Evolutionary conservation across 306 rosid species (phyloP).

Genomic region (Luffa acutangula): DNA sequence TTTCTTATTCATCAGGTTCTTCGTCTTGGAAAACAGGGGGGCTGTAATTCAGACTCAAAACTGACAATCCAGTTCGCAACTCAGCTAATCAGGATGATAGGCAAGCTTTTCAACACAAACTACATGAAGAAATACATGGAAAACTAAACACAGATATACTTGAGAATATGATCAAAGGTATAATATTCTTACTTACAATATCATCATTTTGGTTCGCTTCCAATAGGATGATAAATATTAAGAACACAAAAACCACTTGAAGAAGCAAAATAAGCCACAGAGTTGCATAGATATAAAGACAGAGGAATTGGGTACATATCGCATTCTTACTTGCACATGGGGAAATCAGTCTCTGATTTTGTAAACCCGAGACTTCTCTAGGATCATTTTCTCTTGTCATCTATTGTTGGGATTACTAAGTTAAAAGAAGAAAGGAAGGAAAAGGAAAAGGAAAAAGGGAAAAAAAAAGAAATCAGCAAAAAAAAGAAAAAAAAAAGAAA

Average conservation of each 20-base stretch:
- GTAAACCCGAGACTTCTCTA: too few species aligned
- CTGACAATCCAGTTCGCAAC: neutral
- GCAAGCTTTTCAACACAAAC: conserved; percentile 7
- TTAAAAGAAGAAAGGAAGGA: too few species aligned
- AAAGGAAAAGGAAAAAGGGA: too few species aligned
- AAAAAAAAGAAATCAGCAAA: too few species aligned
- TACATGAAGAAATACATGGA: neutral
- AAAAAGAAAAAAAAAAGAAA: too few species aligned
- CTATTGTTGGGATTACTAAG: too few species aligned
- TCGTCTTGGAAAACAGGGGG: neutral
- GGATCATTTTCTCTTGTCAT: too few species aligned
- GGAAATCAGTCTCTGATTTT: conserved; percentile 14
- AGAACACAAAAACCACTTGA: neutral
- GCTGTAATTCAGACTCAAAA: neutral
- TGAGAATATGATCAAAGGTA: neutral
- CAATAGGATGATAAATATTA: neutral
- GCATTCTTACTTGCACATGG: conserved; percentile 18
- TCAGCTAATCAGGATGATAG: neutral
- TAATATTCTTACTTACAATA: neutral
- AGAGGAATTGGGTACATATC: neutral
- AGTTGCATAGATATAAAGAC: neutral
- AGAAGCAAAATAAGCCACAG: neutral
- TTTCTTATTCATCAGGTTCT: conserved; percentile 1
- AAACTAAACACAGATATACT: neutral
- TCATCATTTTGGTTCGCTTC: neutral